phyloP scores from a whole-genome alignment of 441 rosid species.

The Sinapis alba region DNA sequence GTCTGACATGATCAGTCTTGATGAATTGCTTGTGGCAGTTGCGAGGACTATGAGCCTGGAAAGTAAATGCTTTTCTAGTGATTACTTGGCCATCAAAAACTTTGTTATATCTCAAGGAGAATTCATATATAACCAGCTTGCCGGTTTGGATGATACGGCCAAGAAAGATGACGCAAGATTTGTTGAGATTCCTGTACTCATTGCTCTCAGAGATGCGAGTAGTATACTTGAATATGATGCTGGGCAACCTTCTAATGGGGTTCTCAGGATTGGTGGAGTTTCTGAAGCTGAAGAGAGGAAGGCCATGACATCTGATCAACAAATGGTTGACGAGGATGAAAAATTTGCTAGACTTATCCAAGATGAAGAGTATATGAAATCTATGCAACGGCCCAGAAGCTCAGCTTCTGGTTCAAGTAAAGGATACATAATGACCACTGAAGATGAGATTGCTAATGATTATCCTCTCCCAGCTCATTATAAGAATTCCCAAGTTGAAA shows the following conservation, averaged over 20 bases:
- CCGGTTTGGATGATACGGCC: conserved; percentile 72
- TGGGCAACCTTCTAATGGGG: conserved; percentile 38
- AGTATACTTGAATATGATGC: conserved; percentile 37
- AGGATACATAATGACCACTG: conserved; percentile 68
- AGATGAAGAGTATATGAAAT: conserved; percentile 73
- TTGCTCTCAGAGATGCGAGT: conserved; percentile 59
- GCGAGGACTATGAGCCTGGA: conserved; percentile 63
- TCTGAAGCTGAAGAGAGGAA: conserved; percentile 26
- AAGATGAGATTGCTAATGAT: conserved; percentile 83
- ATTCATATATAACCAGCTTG: conserved; percentile 75
- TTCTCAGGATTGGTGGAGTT: conserved; percentile 46
- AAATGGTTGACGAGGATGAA: conserved; percentile 51
- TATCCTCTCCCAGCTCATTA: conserved; percentile 84
- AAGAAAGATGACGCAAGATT: conserved; percentile 52
- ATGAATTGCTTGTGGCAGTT: conserved; percentile 75
- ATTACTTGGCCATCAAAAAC: conserved; percentile 54
- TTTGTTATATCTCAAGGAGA: conserved; percentile 78
- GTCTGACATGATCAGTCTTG: conserved; percentile 51
- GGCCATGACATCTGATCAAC: conserved; percentile 27
- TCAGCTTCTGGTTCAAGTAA: conserved; percentile 47
- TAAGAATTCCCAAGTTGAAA: conserved; percentile 59
- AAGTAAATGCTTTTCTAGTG: conserved; percentile 59
- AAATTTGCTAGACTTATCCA: conserved; percentile 65
- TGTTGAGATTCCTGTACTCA: conserved; percentile 59
- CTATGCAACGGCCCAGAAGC: conserved; percentile 49